Evolutionary conservation across 352 stramenopile genomes (phyloP), one percentile per base, ranked within the genome.

Genomic region (Phytophthora sp.): DNA sequence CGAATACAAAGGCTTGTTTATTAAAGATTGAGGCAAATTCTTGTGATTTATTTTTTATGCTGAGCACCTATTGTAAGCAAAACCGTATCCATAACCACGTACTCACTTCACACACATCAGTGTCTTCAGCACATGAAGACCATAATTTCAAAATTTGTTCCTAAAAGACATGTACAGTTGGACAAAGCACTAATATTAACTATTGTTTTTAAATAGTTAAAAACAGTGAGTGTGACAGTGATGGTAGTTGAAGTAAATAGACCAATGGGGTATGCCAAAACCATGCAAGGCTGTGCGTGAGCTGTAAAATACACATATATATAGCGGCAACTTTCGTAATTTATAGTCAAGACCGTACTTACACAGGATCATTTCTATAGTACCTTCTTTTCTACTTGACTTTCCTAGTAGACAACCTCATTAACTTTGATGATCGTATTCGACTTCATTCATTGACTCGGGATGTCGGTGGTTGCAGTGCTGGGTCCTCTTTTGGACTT

Each of bases 311-410:
- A 7, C 3, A 29, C n/a, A 47, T 26, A 58, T 58, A 58, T 1
- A 18, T 4, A 7, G 18, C 1, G 7, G 15, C 33, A 47, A 47
- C 23, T 26, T 58, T 58, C 2, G 2, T 7, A 36, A 20, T 29
- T n/a, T 0, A 23, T 31, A 49, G 21, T 9, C 35, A 59, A 59
- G 52, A 59, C 52, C 36, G 52, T 59, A 50, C 52, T 59, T 59
- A 18, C 31, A 50, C 52, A 59, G 36, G 52, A 59, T 59, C 52
- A 59, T 59, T 59, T 59, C 52, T 59, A 59, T 50, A 59, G 52
- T 59, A 59, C 36, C 36, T 59, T 59, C 51, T 58, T 58, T 47
- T 58, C 20, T 57, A 57, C 35, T 45, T 33, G 27, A 57, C 49
- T 57, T 57, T 57, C 50, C 24, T 31, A 7, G 26, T 27, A 36